Percentiles rank a stretch among this genome's conserved stretches.
phyloP scores from a whole-genome alignment of 495 filamentous ascomycete species.

The Massariosphaeria phaeospora region DNA sequence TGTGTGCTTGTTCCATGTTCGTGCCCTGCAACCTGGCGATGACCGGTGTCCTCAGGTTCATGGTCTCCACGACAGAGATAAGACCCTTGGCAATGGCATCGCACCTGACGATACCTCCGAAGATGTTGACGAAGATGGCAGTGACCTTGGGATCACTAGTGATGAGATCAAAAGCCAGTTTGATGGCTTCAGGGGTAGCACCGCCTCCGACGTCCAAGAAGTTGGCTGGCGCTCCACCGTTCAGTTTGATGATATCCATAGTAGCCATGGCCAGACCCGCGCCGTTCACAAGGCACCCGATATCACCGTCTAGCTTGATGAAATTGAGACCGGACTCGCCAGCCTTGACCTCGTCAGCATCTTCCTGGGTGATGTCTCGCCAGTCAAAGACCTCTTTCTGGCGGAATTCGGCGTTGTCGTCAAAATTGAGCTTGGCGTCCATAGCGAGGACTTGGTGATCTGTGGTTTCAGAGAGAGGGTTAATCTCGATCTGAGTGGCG shows the following conservation, averaged over 20 bases:
- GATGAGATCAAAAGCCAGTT: constrained; percentile 96
- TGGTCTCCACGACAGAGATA: constrained; percentile 85
- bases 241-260: constrained; percentile 99
- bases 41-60: constrained; percentile 93
- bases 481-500: constrained; percentile 98
- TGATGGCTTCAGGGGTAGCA: constrained; percentile 93
- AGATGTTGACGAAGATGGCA: constrained; percentile 99
- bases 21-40: constrained; percentile 95
- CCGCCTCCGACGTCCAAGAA: constrained; percentile 98
- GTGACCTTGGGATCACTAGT: constrained; percentile 97
- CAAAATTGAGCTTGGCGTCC: constrained; percentile 97
- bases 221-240: constrained; percentile 92
- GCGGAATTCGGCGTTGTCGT: constrained; percentile 97
- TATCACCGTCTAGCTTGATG: constrained; percentile 99
- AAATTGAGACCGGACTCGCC: constrained; percentile 93
- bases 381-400: constrained; percentile 92
- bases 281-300: constrained; percentile 97
- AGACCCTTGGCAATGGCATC: constrained; percentile 96
- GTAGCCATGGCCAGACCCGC: constrained; percentile 99
- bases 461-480: constrained; percentile 92
- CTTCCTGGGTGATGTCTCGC: constrained; percentile 93
- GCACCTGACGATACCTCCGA: constrained; percentile 96
- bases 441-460: constrained; percentile 97
- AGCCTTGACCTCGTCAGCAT: constrained; percentile 94
- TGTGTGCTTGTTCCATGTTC: constrained; percentile 95